Conservation (phyloP, 805 yeast species). For the Cyberlindnera americana region DNA sequence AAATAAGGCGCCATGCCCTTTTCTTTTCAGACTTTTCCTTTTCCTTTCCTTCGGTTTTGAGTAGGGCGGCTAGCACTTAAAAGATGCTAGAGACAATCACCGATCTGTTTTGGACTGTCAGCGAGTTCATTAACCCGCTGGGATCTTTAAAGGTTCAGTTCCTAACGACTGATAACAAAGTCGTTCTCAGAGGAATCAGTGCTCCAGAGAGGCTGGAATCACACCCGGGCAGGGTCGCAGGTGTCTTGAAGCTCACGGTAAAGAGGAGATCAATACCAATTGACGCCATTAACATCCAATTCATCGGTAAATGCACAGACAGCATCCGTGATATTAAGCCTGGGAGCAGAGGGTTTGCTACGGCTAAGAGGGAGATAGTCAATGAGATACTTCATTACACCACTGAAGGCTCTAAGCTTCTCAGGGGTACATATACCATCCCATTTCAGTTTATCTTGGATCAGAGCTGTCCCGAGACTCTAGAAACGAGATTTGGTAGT, state of each 20-base stretch:
- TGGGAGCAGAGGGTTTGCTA: slow-evolving; percentile 2
- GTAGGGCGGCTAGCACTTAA: slow-evolving; percentile 1
- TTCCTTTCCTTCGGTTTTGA: no score
- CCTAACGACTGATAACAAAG: slow-evolving; percentile 12
- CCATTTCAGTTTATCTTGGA: slow-evolving; percentile 26
- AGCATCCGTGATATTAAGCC: slow-evolving; percentile 1
- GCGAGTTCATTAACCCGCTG: slow-evolving; percentile 1
- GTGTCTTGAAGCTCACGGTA: slow-evolving; percentile 15
- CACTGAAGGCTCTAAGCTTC: background rate
- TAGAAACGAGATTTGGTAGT: slow-evolving; percentile 12
- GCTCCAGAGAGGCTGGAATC: slow-evolving; percentile 16
- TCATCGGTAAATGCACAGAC: slow-evolving; percentile 18
- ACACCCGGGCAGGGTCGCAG: slow-evolving; percentile 12
- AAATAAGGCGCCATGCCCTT: no score
- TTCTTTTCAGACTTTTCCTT: no score
- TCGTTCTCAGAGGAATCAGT: slow-evolving; percentile 20
- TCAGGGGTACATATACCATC: slow-evolving; percentile 20
- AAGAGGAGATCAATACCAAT: slow-evolving; percentile 8
- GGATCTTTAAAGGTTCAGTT: slow-evolving; percentile 7
- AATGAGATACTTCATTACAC: slow-evolving; percentile 17
- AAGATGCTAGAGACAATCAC: slow-evolving; percentile 1
- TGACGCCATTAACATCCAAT: slow-evolving; percentile 12
- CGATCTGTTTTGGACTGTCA: slow-evolving; percentile 3
- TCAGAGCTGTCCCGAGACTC: slow-evolving; percentile 19
- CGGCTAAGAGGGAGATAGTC: slow-evolving; percentile 5